These are phyloP conservation scores for Dioscorea dumetorum DNA, from an alignment of 106 monocot genomes.

Conservation along the genomic window DNA sequence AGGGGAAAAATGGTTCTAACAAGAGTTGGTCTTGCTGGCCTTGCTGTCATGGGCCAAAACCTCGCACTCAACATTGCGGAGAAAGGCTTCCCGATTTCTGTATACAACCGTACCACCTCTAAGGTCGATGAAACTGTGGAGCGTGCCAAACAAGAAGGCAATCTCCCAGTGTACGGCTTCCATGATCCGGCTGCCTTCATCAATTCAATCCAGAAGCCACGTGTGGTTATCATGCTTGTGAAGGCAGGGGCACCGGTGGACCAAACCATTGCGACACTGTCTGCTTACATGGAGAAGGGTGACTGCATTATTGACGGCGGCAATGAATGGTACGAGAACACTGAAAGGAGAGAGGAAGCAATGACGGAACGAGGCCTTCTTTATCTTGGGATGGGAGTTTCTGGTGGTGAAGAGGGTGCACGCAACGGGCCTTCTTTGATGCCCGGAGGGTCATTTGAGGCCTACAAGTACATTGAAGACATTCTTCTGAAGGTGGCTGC, in stretches of 20 bases:
- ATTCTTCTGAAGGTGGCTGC: conserved; percentile 50
- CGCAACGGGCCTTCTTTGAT: conserved; percentile 44
- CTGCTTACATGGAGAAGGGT: conserved; percentile 35
- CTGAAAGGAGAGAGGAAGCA: conserved; percentile 47
- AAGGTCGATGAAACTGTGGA: conserved; percentile 50
- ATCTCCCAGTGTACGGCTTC: conserved; percentile 44
- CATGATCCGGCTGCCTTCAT: conserved; percentile 39
- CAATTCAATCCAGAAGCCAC: conserved; percentile 45
- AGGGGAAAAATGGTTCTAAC: conserved; percentile 38
- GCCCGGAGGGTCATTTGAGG: conserved; percentile 53
- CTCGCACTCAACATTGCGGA: conserved; percentile 55
- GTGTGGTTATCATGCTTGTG: conserved; percentile 46
- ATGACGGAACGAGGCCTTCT: conserved; percentile 45
- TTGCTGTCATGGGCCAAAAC: conserved; percentile 60
- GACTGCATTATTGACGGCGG: conserved; percentile 56
- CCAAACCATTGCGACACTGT: conserved; percentile 44
- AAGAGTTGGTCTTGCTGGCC: conserved; percentile 51
- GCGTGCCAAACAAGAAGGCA: conserved; percentile 40
- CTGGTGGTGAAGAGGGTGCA: conserved; percentile 57
- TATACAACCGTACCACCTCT: conserved; percentile 50
- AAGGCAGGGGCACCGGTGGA: conserved; percentile 56
- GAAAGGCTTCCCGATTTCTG: conserved; percentile 53
- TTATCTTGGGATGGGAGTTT: conserved; percentile 56
- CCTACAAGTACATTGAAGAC: conserved; percentile 43
- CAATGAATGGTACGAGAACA: conserved; percentile 61